Evolutionary conservation across 768 basidiomycete species (phyloP).

Genomic region (Cubamyces lactineus): DNA sequence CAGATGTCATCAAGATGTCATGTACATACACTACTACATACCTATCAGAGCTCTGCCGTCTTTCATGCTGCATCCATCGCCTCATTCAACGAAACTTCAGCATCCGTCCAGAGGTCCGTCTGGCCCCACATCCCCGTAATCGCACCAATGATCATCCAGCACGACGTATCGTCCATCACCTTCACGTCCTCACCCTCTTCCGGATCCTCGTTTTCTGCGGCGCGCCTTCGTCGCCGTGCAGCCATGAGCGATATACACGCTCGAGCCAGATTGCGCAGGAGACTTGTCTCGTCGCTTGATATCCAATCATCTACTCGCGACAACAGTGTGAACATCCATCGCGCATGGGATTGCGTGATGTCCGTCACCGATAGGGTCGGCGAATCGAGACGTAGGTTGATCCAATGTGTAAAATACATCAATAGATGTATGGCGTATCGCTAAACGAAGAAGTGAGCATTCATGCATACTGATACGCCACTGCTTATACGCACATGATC

Average conservation of each 20-base stretch:
- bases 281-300: conserved; percentile 75
- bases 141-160: conserved; percentile 75
- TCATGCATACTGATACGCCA: conserved; percentile 22
- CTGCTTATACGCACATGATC: conserved; percentile 61
- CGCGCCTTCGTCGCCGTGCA: conserved; percentile 12
- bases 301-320: conserved; percentile 69
- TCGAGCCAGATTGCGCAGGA: conserved; percentile 75
- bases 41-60: background rate
- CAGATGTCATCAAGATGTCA: too few species aligned
- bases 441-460: conserved; percentile 40
- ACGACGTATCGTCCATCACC: conserved; percentile 49
- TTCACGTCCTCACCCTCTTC: conserved; percentile 8
- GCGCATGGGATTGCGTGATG: conserved; percentile 61
- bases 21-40: background rate
- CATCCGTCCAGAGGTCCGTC: conserved; percentile 80
- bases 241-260: conserved; percentile 52
- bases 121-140: conserved; percentile 77
- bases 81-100: conserved; percentile 51
- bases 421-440: conserved; percentile 72
- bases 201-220: background rate
- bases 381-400: conserved; percentile 60
- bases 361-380: conserved; percentile 35
- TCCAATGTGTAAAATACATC: conserved; percentile 87
- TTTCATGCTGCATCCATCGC: background rate
- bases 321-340: conserved; percentile 80